Evolutionary conservation across 2,329 filamentous ascomycete genomes (phyloP).

Genomic region (Lasiodiplodia sp.): DNA sequence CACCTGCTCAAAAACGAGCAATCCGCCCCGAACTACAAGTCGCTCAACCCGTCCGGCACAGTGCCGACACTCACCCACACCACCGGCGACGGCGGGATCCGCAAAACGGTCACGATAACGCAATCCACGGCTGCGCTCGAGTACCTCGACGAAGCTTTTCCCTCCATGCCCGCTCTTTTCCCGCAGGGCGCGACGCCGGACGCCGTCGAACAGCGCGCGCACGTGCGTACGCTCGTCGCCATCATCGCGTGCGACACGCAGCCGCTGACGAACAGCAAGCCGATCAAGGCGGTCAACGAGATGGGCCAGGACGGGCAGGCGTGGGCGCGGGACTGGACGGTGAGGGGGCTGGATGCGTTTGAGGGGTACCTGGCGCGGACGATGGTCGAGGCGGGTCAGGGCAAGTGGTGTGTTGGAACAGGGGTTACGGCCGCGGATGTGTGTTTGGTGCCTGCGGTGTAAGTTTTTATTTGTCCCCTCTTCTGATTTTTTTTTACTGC

Average conservation of each 20-base stretch:
- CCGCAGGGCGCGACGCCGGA: constrained; percentile 49
- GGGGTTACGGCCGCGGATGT: constrained; percentile 65
- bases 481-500: no score
- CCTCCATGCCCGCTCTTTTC: constrained; percentile 53
- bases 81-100: background rate
- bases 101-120: constrained; percentile 48
- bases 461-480: no score
- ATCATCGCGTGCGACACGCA: constrained; percentile 67
- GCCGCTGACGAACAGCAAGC: constrained; percentile 65
- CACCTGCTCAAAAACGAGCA: constrained; percentile 66
- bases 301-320: constrained; percentile 53
- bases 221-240: constrained; percentile 60
- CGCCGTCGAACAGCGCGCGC: constrained; percentile 52
- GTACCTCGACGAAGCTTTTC: constrained; percentile 65
- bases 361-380: constrained; percentile 52
- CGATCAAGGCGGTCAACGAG: constrained; percentile 58
- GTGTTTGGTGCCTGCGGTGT: constrained; percentile 64
- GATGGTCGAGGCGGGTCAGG: constrained; percentile 42
- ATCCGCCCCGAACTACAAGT: constrained; percentile 51
- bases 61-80: constrained; percentile 47
- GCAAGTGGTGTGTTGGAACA: constrained; percentile 64
- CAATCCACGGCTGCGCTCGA: constrained; percentile 67
- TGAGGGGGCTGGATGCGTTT: constrained; percentile 63
- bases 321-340: constrained; percentile 63
- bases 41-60: constrained; percentile 57